These are phyloP conservation scores for Fraxinus greggii DNA, from an alignment of 305 asterid genomes.

Conservation along the genomic window DNA sequence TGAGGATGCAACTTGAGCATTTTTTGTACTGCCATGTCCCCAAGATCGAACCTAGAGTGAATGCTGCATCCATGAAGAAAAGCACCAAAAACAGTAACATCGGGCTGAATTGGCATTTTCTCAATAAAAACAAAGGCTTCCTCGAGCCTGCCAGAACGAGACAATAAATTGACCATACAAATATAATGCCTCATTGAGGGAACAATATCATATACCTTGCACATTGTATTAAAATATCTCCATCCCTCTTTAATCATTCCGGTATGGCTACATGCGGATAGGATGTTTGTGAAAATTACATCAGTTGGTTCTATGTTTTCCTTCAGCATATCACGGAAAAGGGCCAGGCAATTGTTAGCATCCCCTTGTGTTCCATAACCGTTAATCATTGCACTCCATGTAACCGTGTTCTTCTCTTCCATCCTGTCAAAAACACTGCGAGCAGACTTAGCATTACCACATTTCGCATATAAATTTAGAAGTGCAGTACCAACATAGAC, in stretches of 20 bases:
- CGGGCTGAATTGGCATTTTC: conserved; percentile 40
- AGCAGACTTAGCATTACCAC: conserved; percentile 51
- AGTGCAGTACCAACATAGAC: conserved; percentile 51
- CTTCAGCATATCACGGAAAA: conserved; percentile 37
- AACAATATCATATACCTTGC: conserved; percentile 30
- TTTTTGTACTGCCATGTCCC: conserved; percentile 49
- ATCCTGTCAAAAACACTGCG: conserved; percentile 49
- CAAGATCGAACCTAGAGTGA: conserved; percentile 51
- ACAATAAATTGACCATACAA: conserved; percentile 57
- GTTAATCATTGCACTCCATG: conserved; percentile 58
- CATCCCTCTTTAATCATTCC: conserved; percentile 57
- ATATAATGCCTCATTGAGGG: conserved; percentile 49
- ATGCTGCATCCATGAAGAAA: conserved; percentile 54
- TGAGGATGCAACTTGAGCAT: conserved; percentile 46
- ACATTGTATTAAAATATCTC: conserved; percentile 41
- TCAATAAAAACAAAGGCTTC: conserved; percentile 47
- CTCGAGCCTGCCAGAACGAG: conserved; percentile 50
- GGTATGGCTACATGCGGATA: conserved; percentile 53
- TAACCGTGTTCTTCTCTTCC: conserved; percentile 39
- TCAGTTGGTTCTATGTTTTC: conserved; percentile 50
- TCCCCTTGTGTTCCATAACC: conserved; percentile 56
- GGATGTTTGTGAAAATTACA: conserved; percentile 42
- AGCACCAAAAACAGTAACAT: conserved; percentile 40
- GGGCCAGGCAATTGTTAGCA: conserved; percentile 37
- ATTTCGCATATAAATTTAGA: conserved; percentile 51